These are phyloP conservation scores for Collybia nuda DNA, from an alignment of 768 basidiomycete genomes.

Conservation along the genomic window DNA sequence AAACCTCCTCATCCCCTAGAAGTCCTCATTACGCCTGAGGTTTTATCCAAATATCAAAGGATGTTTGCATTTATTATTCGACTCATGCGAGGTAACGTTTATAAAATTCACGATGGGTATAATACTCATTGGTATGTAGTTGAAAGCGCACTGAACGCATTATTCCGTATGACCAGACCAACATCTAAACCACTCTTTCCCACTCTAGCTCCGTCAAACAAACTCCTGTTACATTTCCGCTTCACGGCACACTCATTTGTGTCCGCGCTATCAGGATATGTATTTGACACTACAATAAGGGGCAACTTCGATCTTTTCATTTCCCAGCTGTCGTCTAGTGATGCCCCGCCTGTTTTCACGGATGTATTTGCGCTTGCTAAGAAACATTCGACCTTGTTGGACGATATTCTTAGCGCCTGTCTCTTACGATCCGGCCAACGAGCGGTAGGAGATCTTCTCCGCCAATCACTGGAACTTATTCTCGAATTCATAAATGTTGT, in stretches of 20 bases:
- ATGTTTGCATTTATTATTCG: conserved; percentile 80
- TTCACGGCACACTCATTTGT: conserved; percentile 76
- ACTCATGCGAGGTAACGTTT: conserved; percentile 63
- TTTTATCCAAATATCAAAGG: conserved; percentile 84
- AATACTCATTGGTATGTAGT: conserved; percentile 38
- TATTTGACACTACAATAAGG: conserved; percentile 80
- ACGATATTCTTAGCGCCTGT: conserved; percentile 77
- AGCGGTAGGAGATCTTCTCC: conserved; percentile 62
- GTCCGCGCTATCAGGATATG: conserved; percentile 62
- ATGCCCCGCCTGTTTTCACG: conserved; percentile 34
- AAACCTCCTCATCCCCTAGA: conserved; percentile 81
- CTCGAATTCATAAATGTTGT: conserved; percentile 68
- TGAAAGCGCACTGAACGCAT: conserved; percentile 61
- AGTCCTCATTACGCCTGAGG: conserved; percentile 65
- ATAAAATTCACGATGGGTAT: background rate
- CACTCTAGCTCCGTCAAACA: conserved; percentile 51
- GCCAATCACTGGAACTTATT: conserved; percentile 60
- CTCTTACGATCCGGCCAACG: conserved; percentile 69
- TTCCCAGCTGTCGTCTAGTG: conserved; percentile 28
- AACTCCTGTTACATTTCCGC: conserved; percentile 64
- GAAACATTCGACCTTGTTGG: conserved; percentile 66
- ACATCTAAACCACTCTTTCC: conserved; percentile 51
- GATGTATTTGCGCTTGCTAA: conserved; percentile 75
- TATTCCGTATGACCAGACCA: conserved; percentile 62
- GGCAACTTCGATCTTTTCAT: conserved; percentile 76